Base-by-base conservation (phyloP, 441 rosid species). In the Erodium trifolium region DNA sequence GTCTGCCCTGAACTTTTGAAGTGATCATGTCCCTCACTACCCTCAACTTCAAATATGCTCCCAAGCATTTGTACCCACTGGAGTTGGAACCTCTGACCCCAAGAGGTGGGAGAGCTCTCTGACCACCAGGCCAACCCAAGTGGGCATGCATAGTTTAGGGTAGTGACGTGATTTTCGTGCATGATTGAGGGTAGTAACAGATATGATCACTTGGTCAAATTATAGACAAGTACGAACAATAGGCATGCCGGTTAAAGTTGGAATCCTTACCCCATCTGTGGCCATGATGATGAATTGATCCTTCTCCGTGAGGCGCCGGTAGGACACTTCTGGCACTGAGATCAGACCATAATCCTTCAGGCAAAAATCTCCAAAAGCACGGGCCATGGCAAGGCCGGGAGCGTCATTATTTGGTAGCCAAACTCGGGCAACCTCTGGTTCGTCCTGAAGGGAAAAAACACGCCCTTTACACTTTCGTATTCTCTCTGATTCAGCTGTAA, bases 371-470 rank as follows among this genome's bases (percentile, higher is more conserved):
- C 99, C 97, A 72, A 93, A 90, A 72, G 99, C 99, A 35, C 99
- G 89, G n/a, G 99, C 93, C 99, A 93, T 93, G 69, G 99, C 99
- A 37, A 93, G 90, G 69, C 99, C 97, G 70, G 99, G 99, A n/a
- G 97, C 81, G 76, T 93, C 88, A 78, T 76, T 79, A 80, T 93
- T 85, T 63, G 99, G 99, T 43, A 91, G 83, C 97, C 96, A 93
- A 18, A 93, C 85, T 78, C 99, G 86, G 11, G 93, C 77, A 71
- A 93, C 96, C 69, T 88, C 96, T 0, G 97, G 99, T 79, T 93
- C 99, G 83, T 89, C 93, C 35, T 77, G 84, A 74, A 91, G 96
- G 47, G 99, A 85, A 81, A 93, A 93, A 53, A 93, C 93, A n/a
- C 99, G 96, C 65, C 99, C 99, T 71, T 68, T 88, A 67, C 89